Evolutionary conservation across 2,329 filamentous ascomycete genomes (phyloP).

Genomic region (Fusarium buharicum): DNA sequence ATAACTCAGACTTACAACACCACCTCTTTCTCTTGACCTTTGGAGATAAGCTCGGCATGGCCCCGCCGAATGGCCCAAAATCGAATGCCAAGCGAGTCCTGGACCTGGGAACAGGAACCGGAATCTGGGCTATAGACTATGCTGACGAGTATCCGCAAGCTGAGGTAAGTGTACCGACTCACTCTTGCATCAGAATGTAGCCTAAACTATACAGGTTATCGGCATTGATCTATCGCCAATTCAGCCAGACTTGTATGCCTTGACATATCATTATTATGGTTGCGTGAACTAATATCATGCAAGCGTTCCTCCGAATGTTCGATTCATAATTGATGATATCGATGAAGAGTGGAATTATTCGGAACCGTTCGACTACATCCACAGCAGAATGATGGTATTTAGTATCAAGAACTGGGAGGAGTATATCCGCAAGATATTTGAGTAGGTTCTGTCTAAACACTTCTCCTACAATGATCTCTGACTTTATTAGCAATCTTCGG

Average conservation of each 20-base stretch:
- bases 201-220: not conserved
- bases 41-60: slow-evolving; percentile 9
- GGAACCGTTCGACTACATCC: not conserved
- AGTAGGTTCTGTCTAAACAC: not conserved
- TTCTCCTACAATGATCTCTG: rapidly evolving
- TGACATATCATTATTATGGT: rapidly evolving
- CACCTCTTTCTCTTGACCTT: slow-evolving; percentile 11
- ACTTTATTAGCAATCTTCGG: not conserved
- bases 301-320: not conserved
- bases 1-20: slow-evolving; percentile 8
- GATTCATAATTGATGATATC: slow-evolving; percentile 3
- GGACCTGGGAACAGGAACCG: slow-evolving; percentile 17
- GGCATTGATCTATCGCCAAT: slow-evolving; percentile 1
- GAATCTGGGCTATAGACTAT: slow-evolving; percentile 27
- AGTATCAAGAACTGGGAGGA: not conserved
- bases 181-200: rapidly evolving
- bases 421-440: slow-evolving; percentile 15
- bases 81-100: slow-evolving; percentile 2
- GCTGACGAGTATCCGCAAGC: slow-evolving; percentile 19
- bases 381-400: slow-evolving; percentile 6
- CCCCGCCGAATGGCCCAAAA: slow-evolving; percentile 7
- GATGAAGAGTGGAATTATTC: not conserved
- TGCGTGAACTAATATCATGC: not conserved
- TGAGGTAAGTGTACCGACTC: not conserved
- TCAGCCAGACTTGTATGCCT: slow-evolving; percentile 4